phyloP scores from a whole-genome alignment of 306 rosid genomes.

The Prunus persica region Prunus_persica_NCBIv2 NC_034011.1:20676501-20677000 shows the following conservation, averaged over 20 bases:
- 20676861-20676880: slow-evolving; percentile 48
- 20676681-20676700: not conserved
- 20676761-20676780: slow-evolving; percentile 69
- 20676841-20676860: slow-evolving; percentile 71
- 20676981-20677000: slow-evolving; percentile 59
- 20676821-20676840: slow-evolving; percentile 75
- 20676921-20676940: not conserved
- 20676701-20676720: too few species aligned
- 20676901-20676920: not conserved
- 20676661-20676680: not conserved
- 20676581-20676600: not conserved
- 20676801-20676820: slow-evolving; percentile 53
- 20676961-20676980: slow-evolving; percentile 32
- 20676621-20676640: not conserved
- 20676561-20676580: not conserved
- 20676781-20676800: slow-evolving; percentile 84
- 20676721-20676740: not conserved
- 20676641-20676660: not conserved
- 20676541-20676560: not conserved
- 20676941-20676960: not conserved
- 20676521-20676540: not conserved
- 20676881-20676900: not conserved
- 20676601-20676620: not conserved
- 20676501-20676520: not conserved
- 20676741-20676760: not conserved